Percentiles rank a stretch among this genome's conserved stretches.
Evolutionary conservation across 768 basidiomycete species (phyloP).

Genomic region (Fomitopsis serialis): DNA sequence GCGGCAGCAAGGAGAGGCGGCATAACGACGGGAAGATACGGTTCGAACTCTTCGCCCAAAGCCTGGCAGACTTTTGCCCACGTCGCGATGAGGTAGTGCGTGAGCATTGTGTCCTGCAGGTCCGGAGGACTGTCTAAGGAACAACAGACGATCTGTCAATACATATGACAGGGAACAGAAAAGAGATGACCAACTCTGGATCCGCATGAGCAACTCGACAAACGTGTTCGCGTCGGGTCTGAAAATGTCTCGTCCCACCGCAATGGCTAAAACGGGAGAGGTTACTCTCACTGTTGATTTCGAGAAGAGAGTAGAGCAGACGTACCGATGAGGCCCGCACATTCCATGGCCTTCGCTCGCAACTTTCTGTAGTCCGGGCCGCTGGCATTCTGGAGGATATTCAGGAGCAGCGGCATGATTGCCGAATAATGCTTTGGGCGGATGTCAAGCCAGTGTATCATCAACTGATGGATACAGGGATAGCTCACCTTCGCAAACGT

Average conservation of each 20-base stretch:
- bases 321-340: slow-evolving; percentile 78
- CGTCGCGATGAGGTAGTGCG: slow-evolving; percentile 76
- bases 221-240: slow-evolving; percentile 67
- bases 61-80: slow-evolving; percentile 90
- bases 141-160: neutral
- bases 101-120: slow-evolving; percentile 63
- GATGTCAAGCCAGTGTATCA: neutral
- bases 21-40: slow-evolving; percentile 82
- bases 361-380: slow-evolving; percentile 62
- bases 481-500: slow-evolving; percentile 64
- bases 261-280: slow-evolving; percentile 52
- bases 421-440: slow-evolving; percentile 57
- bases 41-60: slow-evolving; percentile 79
- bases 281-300: neutral
- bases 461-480: neutral
- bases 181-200: slow-evolving; percentile 57
- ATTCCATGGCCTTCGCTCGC: slow-evolving; percentile 85
- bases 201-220: slow-evolving; percentile 65
- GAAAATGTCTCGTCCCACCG: slow-evolving; percentile 80
- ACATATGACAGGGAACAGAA: neutral
- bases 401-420: slow-evolving; percentile 78
- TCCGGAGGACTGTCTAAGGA: slow-evolving; percentile 60
- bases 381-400: slow-evolving; percentile 69
- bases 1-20: slow-evolving; percentile 72
- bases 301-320: neutral